Percentiles rank a stretch among this genome's conserved stretches.
phyloP scores from a whole-genome alignment of 202 grass and related monocot genomes.

The Zizania palustris region DNA sequence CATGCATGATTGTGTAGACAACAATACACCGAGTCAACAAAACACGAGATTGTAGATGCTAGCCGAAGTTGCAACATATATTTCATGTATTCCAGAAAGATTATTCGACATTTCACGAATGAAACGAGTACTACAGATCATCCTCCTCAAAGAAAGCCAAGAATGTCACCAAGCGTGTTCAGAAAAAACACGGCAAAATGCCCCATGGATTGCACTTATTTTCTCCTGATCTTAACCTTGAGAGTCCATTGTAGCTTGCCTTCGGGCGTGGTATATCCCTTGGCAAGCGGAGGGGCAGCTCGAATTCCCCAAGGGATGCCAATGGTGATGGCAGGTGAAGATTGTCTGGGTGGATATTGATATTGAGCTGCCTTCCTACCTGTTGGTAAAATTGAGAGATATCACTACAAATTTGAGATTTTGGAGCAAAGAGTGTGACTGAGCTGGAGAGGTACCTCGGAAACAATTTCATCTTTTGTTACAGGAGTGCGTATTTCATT shows the following conservation, averaged over 20 bases:
- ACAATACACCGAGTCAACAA: not conserved
- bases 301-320: conserved; percentile 67
- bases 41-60: not conserved
- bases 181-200: not conserved
- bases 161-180: not conserved
- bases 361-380: conserved; percentile 78
- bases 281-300: conserved; percentile 82
- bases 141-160: not conserved
- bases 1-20: not conserved
- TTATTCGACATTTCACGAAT: not conserved
- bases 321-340: conserved; percentile 68
- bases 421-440: not conserved
- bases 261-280: conserved; percentile 81
- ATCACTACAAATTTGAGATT: not conserved
- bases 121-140: not conserved
- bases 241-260: conserved; percentile 80
- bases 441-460: conserved; percentile 53
- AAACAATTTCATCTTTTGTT: conserved; percentile 85
- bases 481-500: conserved; percentile 68
- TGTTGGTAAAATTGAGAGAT: conserved; percentile 37
- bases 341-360: conserved; percentile 86
- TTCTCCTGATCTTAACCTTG: conserved; percentile 80
- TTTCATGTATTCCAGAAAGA: not conserved
- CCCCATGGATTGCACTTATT: conserved; percentile 30
- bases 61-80: not conserved